Evolutionary conservation across 768 basidiomycete species (phyloP).

Genomic region (Mycena rebaudengoi): DNA sequence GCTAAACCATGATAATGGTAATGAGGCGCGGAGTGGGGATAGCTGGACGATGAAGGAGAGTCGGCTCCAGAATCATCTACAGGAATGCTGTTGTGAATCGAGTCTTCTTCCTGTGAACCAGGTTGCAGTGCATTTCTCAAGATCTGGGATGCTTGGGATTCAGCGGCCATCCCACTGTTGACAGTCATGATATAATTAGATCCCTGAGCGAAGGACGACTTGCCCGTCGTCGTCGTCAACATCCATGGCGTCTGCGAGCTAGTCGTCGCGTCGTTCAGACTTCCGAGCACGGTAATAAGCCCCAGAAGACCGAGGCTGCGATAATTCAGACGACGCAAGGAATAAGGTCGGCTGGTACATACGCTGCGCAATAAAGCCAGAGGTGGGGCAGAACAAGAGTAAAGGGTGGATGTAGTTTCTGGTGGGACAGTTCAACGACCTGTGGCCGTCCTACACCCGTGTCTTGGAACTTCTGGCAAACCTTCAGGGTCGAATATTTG

Average conservation of each 20-base stretch:
- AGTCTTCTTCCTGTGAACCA: slow-evolving; percentile 23
- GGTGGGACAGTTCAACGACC: too few species aligned
- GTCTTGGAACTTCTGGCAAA: too few species aligned
- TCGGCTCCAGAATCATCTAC: slow-evolving; percentile 32
- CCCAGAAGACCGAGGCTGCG: neutral
- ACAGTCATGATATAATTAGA: slow-evolving; percentile 11
- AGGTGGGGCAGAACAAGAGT: neutral
- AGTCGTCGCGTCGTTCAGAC: slow-evolving; percentile 5
- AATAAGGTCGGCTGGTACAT: neutral
- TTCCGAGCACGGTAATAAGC: neutral
- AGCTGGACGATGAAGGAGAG: slow-evolving; percentile 47
- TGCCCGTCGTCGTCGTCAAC: slow-evolving; percentile 14
- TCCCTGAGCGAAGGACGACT: neutral
- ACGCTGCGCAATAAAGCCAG: too few species aligned
- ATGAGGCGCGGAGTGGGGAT: slow-evolving; percentile 45
- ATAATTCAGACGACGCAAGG: neutral
- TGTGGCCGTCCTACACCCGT: too few species aligned
- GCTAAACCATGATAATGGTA: slow-evolving; percentile 70
- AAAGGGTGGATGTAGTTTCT: too few species aligned
- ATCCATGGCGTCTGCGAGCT: neutral
- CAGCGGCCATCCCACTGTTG: slow-evolving; percentile 49
- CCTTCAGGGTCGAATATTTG: too few species aligned
- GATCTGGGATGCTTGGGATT: slow-evolving; percentile 66
- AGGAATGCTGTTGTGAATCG: slow-evolving; percentile 20
- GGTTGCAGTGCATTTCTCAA: slow-evolving; percentile 54